Evolutionary conservation across 768 basidiomycete species (phyloP).

Genomic region (Pleurotus cornucopiae): DNA sequence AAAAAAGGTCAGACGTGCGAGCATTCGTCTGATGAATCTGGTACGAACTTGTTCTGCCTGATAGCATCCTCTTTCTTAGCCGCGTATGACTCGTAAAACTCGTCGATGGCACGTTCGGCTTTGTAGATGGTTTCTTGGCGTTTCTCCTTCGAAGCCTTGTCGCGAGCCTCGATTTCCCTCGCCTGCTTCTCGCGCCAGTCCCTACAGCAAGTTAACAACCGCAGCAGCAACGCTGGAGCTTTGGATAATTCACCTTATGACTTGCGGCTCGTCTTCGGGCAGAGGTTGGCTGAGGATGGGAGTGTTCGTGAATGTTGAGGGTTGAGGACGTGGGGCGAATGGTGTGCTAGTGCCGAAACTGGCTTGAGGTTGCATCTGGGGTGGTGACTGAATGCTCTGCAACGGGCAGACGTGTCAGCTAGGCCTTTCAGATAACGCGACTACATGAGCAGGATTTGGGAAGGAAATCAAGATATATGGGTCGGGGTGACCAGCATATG

Average conservation of each 20-base stretch:
- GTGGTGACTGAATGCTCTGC: constrained; percentile 4
- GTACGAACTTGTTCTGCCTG: constrained; percentile 86
- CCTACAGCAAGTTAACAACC: constrained; percentile 31
- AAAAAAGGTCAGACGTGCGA: not conserved
- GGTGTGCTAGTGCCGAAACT: constrained; percentile 44
- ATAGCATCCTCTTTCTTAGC: constrained; percentile 78
- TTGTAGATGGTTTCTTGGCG: constrained; percentile 80
- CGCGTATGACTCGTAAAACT: constrained; percentile 87
- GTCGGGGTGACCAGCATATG: too few species aligned
- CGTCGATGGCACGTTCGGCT: constrained; percentile 84
- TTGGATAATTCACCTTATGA: constrained; percentile 64
- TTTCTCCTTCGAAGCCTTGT: constrained; percentile 71
- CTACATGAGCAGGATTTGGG: not conserved
- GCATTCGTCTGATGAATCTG: not conserved
- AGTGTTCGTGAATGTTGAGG: constrained; percentile 64
- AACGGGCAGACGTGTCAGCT: not conserved
- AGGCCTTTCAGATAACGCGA: not conserved
- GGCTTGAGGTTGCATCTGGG: constrained; percentile 27
- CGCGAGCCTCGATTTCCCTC: constrained; percentile 77
- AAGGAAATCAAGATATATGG: not conserved
- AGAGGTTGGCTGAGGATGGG: constrained; percentile 67
- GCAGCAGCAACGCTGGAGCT: not conserved
- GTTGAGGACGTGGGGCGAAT: constrained; percentile 76
- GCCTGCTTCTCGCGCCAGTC: constrained; percentile 87
- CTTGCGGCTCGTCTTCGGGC: constrained; percentile 80